Evolutionary conservation across 2,329 filamentous ascomycete genomes (phyloP).

Genomic region (Boeremia lycopersici): DNA sequence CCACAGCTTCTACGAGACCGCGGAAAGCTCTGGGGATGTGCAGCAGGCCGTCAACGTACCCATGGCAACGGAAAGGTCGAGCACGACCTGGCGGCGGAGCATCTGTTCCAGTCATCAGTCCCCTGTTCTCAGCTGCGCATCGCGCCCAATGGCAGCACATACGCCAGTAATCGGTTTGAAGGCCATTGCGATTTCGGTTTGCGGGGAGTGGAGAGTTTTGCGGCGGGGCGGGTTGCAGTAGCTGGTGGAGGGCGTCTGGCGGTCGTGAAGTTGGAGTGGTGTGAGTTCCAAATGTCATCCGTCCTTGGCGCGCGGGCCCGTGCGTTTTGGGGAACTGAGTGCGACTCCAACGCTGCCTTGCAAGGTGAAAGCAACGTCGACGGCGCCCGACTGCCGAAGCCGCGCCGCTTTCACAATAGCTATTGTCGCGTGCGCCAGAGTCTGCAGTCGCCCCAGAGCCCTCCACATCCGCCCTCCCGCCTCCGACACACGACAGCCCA

Average conservation of each 20-base stretch:
- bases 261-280: conserved; percentile 41
- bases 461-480: conserved; percentile 5
- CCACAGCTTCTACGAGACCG: conserved; percentile 8
- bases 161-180: conserved; percentile 60
- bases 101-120: conserved; percentile 56
- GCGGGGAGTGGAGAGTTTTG: conserved; percentile 37
- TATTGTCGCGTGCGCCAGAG: conserved; percentile 12
- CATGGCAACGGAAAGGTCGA: conserved; percentile 69
- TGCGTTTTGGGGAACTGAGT: conserved; percentile 24
- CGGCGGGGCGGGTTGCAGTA: conserved; percentile 32
- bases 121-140: conserved; percentile 16
- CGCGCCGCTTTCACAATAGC: conserved; percentile 14
- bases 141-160: conserved; percentile 47
- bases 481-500: conserved; percentile 4
- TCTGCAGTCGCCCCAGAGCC: conserved; percentile 9
- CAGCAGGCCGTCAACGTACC: conserved; percentile 55
- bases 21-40: background rate
- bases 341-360: conserved; percentile 22
- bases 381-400: conserved; percentile 7
- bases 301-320: conserved; percentile 17
- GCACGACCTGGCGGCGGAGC: conserved; percentile 68
- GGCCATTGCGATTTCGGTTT: conserved; percentile 45
- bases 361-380: conserved; percentile 23
- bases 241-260: conserved; percentile 35
- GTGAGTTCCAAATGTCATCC: conserved; percentile 12